Base-by-base conservation (phyloP, 2,329 filamentous ascomycete species). In the Cladosporium oxysporum region DNA sequence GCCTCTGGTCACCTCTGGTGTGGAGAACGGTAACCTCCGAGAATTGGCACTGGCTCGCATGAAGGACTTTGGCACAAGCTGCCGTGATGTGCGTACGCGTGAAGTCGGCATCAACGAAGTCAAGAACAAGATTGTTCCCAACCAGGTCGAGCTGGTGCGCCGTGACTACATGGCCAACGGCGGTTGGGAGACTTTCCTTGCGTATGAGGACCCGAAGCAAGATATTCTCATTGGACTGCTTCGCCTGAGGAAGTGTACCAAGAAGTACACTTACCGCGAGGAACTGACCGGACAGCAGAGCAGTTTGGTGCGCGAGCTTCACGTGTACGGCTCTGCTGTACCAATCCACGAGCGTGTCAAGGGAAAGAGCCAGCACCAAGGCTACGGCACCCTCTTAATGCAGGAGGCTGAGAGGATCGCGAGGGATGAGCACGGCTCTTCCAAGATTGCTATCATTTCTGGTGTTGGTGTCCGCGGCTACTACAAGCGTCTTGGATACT, bases 41-140 rank as follows among this genome's bases (percentile, higher is more conserved):
- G 95, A 99, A 78, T 83, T 99, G 58, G 94, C 95, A 0, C 83
- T 99, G 64, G 93, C 93, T n/a, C 86, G 95, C 26, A 99, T 99
- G 96, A 97, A 97, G 79, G 95, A 99, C 77, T 98, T 99, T 72
- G 96, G 96, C 59, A 99, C 95, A 0, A 92, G 92, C 0, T 99
- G 96, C 77, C 92, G 96, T 69, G 95, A 99, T 74, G 95, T 99
- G 28, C 90, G 95, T 16, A 99, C 95, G 1, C 88, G 95, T 67
- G 95, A 99, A 80, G 95, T 99, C 28, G 95, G 95, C 66, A 93
- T 99, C 80, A 99, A 99, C 78, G 95, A 99, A 81, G 94, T 99
- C 70, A 99, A 99, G 83, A 90, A 99, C 83, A 98, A 98, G 83
- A 97, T 99, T 71, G 87, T 94, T 1, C 95, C 95, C 0, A 96